A percentile compares a stretch with the other conserved stretches of the same genome.
These are phyloP conservation scores for Nevesoporus exiguus DNA, from an alignment of 768 basidiomycete genomes.

Conservation along the genomic window DNA sequence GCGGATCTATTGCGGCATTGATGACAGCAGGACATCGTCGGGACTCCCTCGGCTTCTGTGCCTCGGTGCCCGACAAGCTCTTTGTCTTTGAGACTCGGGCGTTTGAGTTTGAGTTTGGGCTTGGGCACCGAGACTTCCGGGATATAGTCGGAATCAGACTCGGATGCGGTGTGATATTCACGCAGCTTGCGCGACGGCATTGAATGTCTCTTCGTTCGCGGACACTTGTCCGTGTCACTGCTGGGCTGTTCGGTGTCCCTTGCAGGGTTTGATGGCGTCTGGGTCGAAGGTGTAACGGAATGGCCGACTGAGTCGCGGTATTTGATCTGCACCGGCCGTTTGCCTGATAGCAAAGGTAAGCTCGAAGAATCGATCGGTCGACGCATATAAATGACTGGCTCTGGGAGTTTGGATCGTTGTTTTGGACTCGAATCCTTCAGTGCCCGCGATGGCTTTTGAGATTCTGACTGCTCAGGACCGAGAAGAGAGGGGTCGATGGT, in stretches of 20 bases:
- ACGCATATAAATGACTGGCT: constrained; percentile 31
- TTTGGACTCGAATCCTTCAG: neutral
- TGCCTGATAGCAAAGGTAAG: constrained; percentile 19
- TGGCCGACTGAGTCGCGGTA: constrained; percentile 21
- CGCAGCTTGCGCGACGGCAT: constrained; percentile 18
- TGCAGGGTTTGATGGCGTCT: neutral
- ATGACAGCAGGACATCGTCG: constrained; percentile 30
- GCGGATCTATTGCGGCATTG: constrained; percentile 32
- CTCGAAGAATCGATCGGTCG: constrained; percentile 23
- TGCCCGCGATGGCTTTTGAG: neutral
- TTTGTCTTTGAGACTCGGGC: neutral
- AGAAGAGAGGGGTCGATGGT: constrained; percentile 34
- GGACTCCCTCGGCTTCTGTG: neutral
- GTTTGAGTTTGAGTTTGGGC: neutral
- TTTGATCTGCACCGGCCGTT: constrained; percentile 30
- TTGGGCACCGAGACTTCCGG: constrained; percentile 11
- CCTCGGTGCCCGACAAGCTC: neutral
- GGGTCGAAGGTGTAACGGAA: neutral
- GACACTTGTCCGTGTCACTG: neutral
- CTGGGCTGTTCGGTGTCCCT: neutral
- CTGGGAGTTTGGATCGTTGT: constrained; percentile 15
- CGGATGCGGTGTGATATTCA: constrained; percentile 1
- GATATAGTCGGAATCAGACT: constrained; percentile 14
- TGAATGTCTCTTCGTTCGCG: constrained; percentile 2
- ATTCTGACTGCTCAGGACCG: constrained; percentile 13